Conservation (phyloP, 1,139 yeast species). For the Suhomyces coccinellae region DNA sequence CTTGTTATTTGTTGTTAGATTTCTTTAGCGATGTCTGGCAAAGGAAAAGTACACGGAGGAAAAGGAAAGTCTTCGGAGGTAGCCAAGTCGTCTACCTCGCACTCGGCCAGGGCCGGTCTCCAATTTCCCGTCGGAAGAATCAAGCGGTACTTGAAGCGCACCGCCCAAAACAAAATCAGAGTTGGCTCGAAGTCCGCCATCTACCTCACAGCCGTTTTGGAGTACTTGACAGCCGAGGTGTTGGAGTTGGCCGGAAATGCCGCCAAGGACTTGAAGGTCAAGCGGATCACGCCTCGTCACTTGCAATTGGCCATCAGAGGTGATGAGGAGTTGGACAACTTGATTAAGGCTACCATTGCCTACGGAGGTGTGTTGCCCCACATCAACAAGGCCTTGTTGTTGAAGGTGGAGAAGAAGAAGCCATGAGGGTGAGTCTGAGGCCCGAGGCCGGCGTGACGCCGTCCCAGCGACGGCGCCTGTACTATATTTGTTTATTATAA, state of each 20-base stretch:
- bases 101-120: constrained; percentile 95
- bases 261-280: constrained; percentile 96
- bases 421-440: background rate
- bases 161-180: constrained; percentile 90
- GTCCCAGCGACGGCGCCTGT: constrained; percentile 8
- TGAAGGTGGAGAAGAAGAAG: constrained; percentile 83
- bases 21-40: constrained; percentile 59
- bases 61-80: constrained; percentile 86
- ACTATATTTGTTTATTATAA: constrained; percentile 13
- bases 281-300: constrained; percentile 99
- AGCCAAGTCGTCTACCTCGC: constrained; percentile 71
- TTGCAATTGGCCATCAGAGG: constrained; percentile 98
- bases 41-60: constrained; percentile 95
- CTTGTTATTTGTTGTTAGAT: constrained; percentile 11
- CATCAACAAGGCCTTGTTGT: constrained; percentile 87
- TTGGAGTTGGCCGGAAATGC: constrained; percentile 99
- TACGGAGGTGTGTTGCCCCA: constrained; percentile 99
- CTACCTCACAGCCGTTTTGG: constrained; percentile 94
- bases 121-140: constrained; percentile 99
- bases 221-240: constrained; percentile 96
- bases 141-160: constrained; percentile 88
- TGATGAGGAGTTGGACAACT: constrained; percentile 95
- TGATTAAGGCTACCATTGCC: constrained; percentile 96
- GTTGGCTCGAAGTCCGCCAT: constrained; percentile 98
- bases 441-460: background rate